Evolutionary conservation across 2,329 filamentous ascomycete genomes (phyloP).

Genomic region (Cladosporium sp.): DNA sequence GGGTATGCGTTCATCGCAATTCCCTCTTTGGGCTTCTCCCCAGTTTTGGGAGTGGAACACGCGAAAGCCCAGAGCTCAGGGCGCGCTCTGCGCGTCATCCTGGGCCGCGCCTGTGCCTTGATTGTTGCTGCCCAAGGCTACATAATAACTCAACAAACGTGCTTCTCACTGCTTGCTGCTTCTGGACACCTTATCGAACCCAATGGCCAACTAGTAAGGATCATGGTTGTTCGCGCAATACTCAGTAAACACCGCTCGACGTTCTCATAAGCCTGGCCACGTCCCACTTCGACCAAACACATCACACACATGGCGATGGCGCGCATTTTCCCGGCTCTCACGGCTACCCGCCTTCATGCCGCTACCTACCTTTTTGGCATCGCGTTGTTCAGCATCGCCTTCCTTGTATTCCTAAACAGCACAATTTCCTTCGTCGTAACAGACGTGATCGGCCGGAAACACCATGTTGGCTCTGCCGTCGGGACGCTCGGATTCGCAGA

Average conservation of each 20-base stretch:
- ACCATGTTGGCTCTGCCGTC: constrained; percentile 70
- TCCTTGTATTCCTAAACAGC: constrained; percentile 84
- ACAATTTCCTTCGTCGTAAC: constrained; percentile 80
- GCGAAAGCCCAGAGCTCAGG: neutral
- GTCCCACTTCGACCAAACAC: neutral
- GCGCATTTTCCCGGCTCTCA: constrained; percentile 37
- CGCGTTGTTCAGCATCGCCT: constrained; percentile 79
- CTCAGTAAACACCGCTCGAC: neutral
- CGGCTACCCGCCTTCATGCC: constrained; percentile 51
- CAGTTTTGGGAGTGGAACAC: neutral
- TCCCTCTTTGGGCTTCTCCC: neutral
- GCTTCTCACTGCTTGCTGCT: too few species aligned
- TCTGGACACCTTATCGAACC: too few species aligned
- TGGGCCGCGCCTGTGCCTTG: neutral
- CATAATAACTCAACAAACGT: too few species aligned
- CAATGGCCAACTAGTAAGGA: neutral
- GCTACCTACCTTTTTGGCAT: constrained; percentile 73
- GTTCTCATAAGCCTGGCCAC: neutral
- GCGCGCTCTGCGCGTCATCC: neutral
- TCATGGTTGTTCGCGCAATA: neutral
- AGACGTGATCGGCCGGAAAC: constrained; percentile 68
- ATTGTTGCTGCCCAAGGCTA: too few species aligned
- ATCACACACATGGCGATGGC: constrained; percentile 17
- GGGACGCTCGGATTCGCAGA: constrained; percentile 81
- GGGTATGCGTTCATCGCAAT: neutral